Evolutionary conservation across 495 filamentous ascomycete genomes (phyloP).

Genomic region (Podospora conica): DNA sequence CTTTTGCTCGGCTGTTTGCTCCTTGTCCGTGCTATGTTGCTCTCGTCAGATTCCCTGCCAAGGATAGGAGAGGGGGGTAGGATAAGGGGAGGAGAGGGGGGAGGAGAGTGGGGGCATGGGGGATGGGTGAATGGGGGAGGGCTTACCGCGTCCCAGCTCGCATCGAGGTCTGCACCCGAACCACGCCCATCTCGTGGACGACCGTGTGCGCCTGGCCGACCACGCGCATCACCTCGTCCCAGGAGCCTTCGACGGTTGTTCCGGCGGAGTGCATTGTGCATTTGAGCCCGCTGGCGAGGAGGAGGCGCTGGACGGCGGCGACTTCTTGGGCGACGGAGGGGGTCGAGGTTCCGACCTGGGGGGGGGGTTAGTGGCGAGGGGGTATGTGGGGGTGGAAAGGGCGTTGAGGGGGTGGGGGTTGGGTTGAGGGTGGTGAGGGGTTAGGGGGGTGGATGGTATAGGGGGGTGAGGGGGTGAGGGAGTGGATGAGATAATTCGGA

Average conservation of each 20-base stretch:
- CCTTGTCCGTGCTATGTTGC: slow-evolving; percentile 40
- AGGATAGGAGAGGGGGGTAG: too few relatives aligned
- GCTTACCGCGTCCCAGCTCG: slow-evolving; percentile 73
- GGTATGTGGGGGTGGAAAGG: background rate
- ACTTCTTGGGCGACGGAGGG: slow-evolving; percentile 83
- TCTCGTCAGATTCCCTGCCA: too few relatives aligned
- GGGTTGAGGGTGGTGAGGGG: background rate
- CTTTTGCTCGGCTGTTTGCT: slow-evolving; percentile 42
- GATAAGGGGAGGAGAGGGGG: too few relatives aligned
- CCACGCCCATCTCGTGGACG: slow-evolving; percentile 73
- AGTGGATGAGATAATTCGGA: background rate
- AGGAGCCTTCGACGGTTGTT: slow-evolving; percentile 86
- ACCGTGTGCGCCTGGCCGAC: slow-evolving; percentile 87
- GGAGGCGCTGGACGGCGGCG: slow-evolving; percentile 80
- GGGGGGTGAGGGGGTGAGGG: background rate
- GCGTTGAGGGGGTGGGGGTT: background rate
- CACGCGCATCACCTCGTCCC: slow-evolving; percentile 81
- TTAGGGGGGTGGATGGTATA: background rate
- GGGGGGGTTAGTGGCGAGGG: background rate
- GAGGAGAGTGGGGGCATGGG: too few relatives aligned
- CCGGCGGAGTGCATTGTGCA: slow-evolving; percentile 90
- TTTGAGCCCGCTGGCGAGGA: slow-evolving; percentile 68
- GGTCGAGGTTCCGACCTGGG: slow-evolving; percentile 70
- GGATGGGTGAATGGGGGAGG: background rate
- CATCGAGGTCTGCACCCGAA: slow-evolving; percentile 85